phyloP scores from a whole-genome alignment of 192 early-diverging fungal genomes.

The Spinellus fusiger region DNA sequence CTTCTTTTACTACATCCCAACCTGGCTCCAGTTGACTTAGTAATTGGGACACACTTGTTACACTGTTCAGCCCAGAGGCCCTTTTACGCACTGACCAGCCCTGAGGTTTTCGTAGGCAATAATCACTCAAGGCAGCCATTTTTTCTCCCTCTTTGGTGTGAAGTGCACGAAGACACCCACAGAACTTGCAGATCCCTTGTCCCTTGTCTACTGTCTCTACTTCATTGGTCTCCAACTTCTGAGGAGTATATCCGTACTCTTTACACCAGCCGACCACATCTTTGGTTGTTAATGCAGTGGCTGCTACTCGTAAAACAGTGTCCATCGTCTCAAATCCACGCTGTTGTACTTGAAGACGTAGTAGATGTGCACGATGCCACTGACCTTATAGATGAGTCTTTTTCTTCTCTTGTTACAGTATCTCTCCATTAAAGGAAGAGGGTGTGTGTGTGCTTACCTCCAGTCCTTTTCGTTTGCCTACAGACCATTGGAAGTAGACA shows the following conservation, averaged over 20 bases:
- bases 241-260: slow-evolving; percentile 34
- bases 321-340: slow-evolving; percentile 10
- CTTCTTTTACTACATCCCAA: slow-evolving; percentile 18
- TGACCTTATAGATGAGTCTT: not conserved
- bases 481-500: slow-evolving; percentile 36
- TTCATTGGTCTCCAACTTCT: slow-evolving; percentile 4
- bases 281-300: slow-evolving; percentile 29
- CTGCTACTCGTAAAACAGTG: slow-evolving; percentile 13
- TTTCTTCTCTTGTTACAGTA: not conserved
- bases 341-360: slow-evolving; percentile 27
- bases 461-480: slow-evolving; percentile 39
- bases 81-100: slow-evolving; percentile 22
- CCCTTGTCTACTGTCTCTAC: not conserved
- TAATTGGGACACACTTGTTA: slow-evolving; percentile 19
- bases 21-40: slow-evolving; percentile 16
- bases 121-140: slow-evolving; percentile 5
- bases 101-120: slow-evolving; percentile 22
- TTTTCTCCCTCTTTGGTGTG: not conserved
- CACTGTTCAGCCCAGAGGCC: slow-evolving; percentile 19
- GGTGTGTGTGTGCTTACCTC: slow-evolving; percentile 35
- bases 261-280: slow-evolving; percentile 44
- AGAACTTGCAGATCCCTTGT: slow-evolving; percentile 31
- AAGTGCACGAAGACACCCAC: slow-evolving; percentile 27
- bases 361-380: slow-evolving; percentile 43
- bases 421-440: not conserved